Percentiles rank a stretch among this genome's conserved stretches.
Conservation (phyloP, 2,329 filamentous ascomycete species). For the Apiospora pterosperma region DNA sequence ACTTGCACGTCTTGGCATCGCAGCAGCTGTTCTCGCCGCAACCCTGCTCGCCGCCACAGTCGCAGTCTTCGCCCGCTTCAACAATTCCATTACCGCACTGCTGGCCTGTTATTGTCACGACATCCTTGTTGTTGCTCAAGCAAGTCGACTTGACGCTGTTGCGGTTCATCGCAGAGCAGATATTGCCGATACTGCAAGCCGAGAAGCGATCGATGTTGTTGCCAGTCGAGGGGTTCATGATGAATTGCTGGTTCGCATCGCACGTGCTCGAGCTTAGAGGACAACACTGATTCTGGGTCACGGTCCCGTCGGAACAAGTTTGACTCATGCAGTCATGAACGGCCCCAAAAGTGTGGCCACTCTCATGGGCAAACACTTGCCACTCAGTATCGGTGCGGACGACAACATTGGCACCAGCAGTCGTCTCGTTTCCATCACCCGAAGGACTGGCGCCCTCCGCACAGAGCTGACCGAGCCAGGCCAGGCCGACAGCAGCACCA, state of each 20-base stretch:
- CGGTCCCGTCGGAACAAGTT: conserved; percentile 63
- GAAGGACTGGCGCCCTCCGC: conserved; percentile 49
- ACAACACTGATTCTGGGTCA: conserved; percentile 64
- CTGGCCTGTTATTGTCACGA: conserved; percentile 76
- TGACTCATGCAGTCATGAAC: conserved; percentile 81
- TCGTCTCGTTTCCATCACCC: conserved; percentile 59
- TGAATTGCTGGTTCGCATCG: conserved; percentile 73
- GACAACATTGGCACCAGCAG: conserved; percentile 86
- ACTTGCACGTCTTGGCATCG: conserved; percentile 81
- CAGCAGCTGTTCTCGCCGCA: conserved; percentile 81
- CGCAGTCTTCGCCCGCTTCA: conserved; percentile 89
- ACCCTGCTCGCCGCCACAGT: conserved; percentile 75
- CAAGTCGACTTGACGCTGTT: conserved; percentile 75
- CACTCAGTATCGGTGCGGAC: conserved; percentile 80
- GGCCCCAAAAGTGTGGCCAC: conserved; percentile 91
- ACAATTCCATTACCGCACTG: conserved; percentile 98
- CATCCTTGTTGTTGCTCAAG: conserved; percentile 79
- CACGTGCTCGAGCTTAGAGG: conserved; percentile 67
- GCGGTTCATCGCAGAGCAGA: conserved; percentile 79
- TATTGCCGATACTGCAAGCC: conserved; percentile 85
- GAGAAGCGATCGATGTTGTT: conserved; percentile 76
- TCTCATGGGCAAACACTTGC: conserved; percentile 95
- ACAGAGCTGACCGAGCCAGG: conserved; percentile 91
- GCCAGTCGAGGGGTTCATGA: conserved; percentile 93
- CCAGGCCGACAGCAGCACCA: conserved; percentile 80